These are phyloP conservation scores for Stipa capillata DNA, from an alignment of 176 grass and related monocot genomes.

Conservation along the genomic window DNA sequence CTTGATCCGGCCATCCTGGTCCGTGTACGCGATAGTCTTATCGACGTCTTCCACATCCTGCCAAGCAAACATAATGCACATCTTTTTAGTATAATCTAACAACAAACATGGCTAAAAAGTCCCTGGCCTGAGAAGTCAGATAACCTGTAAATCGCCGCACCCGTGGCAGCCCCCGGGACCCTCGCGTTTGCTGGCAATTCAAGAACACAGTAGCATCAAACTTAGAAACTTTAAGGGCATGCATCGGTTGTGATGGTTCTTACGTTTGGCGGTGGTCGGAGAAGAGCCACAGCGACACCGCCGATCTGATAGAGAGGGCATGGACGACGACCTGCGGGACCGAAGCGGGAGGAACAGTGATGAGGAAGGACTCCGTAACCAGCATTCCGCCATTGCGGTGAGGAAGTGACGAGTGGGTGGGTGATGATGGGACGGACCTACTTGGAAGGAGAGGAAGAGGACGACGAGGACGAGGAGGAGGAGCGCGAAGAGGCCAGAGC, in stretches of 20 bases:
- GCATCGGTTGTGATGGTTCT: neutral
- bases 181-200: neutral
- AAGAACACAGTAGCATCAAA: neutral
- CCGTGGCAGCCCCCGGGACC: slow-evolving; percentile 17
- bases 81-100: neutral
- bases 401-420: neutral
- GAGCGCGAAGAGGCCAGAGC: neutral
- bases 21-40: slow-evolving; percentile 44
- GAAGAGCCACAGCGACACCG: slow-evolving; percentile 41
- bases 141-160: slow-evolving; percentile 22
- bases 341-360: no score
- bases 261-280: slow-evolving; percentile 35
- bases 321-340: slow-evolving; percentile 39
- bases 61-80: neutral
- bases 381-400: neutral
- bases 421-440: neutral
- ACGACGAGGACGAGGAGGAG: slow-evolving; percentile 20
- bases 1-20: slow-evolving; percentile 47
- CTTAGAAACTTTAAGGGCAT: neutral
- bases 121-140: neutral
- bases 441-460: slow-evolving; percentile 41
- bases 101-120: neutral
- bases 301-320: slow-evolving; percentile 43
- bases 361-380: neutral
- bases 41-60: slow-evolving; percentile 17